Conservation (phyloP, 306 rosid species). For the Ormosia semicastrata region DNA sequence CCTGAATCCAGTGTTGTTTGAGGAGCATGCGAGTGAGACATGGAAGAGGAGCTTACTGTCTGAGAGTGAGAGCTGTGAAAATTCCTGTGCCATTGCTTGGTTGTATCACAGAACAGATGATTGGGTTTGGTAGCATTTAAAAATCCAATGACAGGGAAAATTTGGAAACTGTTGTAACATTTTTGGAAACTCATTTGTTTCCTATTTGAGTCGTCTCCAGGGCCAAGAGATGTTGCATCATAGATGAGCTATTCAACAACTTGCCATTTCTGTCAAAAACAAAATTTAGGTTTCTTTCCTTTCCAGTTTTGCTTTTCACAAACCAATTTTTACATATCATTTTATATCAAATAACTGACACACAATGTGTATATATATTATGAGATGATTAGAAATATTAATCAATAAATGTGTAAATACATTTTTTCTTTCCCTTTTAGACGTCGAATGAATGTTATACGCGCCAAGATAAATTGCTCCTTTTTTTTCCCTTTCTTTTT, state of each 20-base stretch:
- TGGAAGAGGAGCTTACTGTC: not conserved
- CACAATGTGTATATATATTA: too few relatives aligned
- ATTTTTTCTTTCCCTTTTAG: too few relatives aligned
- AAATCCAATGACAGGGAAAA: not conserved
- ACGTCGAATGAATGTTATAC: too few relatives aligned
- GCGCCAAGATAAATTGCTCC: too few relatives aligned
- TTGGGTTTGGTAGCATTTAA: not conserved
- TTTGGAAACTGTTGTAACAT: not conserved
- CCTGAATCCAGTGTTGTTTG: not conserved
- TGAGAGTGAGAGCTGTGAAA: not conserved
- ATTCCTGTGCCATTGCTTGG: slow-evolving; percentile 35
- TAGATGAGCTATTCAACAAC: not conserved
- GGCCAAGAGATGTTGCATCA: not conserved
- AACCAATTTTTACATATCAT: too few relatives aligned
- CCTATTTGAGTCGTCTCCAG: not conserved
- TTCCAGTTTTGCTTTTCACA: too few relatives aligned
- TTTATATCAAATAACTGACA: too few relatives aligned
- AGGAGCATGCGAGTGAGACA: not conserved
- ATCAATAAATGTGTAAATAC: too few relatives aligned
- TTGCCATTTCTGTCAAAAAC: not conserved
- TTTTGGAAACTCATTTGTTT: not conserved
- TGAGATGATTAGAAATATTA: too few relatives aligned
- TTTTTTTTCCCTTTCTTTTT: too few relatives aligned
- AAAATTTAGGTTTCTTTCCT: not conserved
- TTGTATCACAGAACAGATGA: not conserved